Conservation (phyloP, 225 moss, liverwort and hornwort genomes). For the Bryoerythrophyllum caledonicum region DNA sequence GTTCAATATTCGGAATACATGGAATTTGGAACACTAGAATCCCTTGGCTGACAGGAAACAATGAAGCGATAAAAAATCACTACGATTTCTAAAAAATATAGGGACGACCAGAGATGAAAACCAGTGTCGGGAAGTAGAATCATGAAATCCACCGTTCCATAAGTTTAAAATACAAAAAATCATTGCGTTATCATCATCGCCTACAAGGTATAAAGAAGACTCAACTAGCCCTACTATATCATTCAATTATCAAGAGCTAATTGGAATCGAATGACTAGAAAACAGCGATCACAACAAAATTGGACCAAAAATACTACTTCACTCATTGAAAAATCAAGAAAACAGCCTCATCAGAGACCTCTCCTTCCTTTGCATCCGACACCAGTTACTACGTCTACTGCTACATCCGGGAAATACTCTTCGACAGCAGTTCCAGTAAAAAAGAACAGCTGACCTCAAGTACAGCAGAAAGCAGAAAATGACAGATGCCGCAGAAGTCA, state of each 20-base stretch:
- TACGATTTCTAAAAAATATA: no score
- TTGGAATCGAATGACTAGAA: background rate
- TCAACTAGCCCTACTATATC: background rate
- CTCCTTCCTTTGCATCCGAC: background rate
- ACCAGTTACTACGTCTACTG: background rate
- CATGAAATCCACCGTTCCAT: background rate
- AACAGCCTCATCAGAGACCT: background rate
- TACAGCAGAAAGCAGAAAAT: background rate
- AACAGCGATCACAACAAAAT: slow-evolving; percentile 13
- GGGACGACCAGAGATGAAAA: background rate
- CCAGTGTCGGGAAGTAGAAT: background rate
- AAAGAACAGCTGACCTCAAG: background rate
- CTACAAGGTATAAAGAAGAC: background rate
- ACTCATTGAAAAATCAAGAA: background rate
- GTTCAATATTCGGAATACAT: no score
- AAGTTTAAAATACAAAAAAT: slow-evolving; percentile 9
- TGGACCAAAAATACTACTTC: slow-evolving; percentile 4
- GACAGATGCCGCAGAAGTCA: background rate
- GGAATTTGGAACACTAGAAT: no score
- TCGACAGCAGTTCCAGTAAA: background rate
- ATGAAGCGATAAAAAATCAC: no score
- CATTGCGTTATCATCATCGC: background rate
- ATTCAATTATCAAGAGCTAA: background rate
- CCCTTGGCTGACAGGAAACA: no score
- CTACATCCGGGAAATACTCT: background rate